These are phyloP conservation scores for Panus rudis DNA, from an alignment of 768 basidiomycete species.

Conservation along the genomic window DNA sequence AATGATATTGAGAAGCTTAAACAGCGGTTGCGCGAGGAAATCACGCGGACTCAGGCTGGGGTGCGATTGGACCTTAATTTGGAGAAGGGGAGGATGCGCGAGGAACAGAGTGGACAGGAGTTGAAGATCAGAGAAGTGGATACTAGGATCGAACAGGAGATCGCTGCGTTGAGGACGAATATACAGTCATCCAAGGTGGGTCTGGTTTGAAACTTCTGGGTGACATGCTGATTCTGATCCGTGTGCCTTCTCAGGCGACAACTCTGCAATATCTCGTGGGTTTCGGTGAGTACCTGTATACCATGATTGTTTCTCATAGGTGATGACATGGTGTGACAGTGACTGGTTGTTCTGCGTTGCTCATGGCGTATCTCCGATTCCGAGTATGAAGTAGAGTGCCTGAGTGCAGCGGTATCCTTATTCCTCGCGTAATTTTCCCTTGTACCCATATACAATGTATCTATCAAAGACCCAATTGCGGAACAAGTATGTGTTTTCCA, in stretches of 20 bases:
- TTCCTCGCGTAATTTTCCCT: too few relatives aligned
- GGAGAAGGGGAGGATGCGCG: conserved; percentile 93
- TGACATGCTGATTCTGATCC: too few relatives aligned
- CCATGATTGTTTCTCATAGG: background rate
- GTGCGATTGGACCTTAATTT: conserved; percentile 92
- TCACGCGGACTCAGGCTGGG: conserved; percentile 85
- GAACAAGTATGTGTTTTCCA: too few relatives aligned
- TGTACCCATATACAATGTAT: too few relatives aligned
- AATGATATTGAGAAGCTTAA: conserved; percentile 92
- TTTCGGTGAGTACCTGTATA: conserved; percentile 52
- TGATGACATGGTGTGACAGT: too few relatives aligned
- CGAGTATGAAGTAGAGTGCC: conserved; percentile 29
- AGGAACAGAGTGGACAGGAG: conserved; percentile 87
- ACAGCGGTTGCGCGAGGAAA: conserved; percentile 86
- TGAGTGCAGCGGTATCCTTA: too few relatives aligned
- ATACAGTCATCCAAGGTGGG: conserved; percentile 81
- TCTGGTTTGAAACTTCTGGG: background rate
- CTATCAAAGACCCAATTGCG: too few relatives aligned
- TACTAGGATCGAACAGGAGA: conserved; percentile 94
- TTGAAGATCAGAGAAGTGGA: conserved; percentile 97
- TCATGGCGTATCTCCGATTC: conserved; percentile 86
- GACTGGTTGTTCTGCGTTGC: conserved; percentile 76
- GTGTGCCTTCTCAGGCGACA: conserved; percentile 66
- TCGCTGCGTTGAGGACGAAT: conserved; percentile 74
- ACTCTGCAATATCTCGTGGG: conserved; percentile 85